Percentiles rank a stretch among this genome's conserved stretches.
These are phyloP conservation scores for Butyriboletus loyo DNA, from an alignment of 768 basidiomycete genomes.

Conservation along the genomic window DNA sequence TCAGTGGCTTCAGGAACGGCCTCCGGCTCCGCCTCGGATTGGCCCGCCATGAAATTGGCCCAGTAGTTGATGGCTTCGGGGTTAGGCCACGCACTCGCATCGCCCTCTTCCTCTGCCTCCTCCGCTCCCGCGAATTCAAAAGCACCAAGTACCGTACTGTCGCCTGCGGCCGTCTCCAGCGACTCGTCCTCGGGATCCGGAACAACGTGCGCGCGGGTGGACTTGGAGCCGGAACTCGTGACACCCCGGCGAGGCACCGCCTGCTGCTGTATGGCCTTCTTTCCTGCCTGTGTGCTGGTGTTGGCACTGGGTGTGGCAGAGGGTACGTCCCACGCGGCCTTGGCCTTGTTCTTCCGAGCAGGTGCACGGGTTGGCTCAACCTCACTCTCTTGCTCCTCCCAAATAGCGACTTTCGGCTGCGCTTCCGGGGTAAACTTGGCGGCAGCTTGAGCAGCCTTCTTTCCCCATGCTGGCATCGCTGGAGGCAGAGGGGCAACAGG, in stretches of 20 bases:
- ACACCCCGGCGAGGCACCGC: conserved; percentile 5
- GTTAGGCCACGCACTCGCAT: conserved; percentile 23
- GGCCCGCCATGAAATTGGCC: conserved; percentile 26
- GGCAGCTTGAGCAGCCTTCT: conserved; percentile 6
- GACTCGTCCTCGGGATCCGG: conserved; percentile 15
- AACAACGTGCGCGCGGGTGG: conserved; percentile 11
- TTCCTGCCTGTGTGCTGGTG: conserved; percentile 7
- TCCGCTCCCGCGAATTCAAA: conserved; percentile 2
- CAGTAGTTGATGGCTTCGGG: conserved; percentile 27
- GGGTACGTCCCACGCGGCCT: conserved; percentile 12
- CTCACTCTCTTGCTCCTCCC: conserved; percentile 23
- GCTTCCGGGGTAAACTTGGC: conserved; percentile 10
- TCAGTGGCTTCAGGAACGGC: neutral
- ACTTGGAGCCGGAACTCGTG: conserved; percentile 7
- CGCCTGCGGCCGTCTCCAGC: neutral
- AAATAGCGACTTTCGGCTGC: conserved; percentile 15
- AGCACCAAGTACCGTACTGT: conserved; percentile 5
- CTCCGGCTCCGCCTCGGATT: conserved; percentile 7
- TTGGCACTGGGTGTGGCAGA: neutral
- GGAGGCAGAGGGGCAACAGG: neutral
- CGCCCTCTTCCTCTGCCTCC: conserved; percentile 18
- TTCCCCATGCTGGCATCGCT: conserved; percentile 10
- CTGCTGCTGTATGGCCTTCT: conserved; percentile 14
- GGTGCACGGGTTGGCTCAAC: neutral
- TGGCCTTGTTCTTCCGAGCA: conserved; percentile 15